phyloP scores from a whole-genome alignment of 2,329 filamentous ascomycete genomes.

The Rhynchosporium agropyri region DNA sequence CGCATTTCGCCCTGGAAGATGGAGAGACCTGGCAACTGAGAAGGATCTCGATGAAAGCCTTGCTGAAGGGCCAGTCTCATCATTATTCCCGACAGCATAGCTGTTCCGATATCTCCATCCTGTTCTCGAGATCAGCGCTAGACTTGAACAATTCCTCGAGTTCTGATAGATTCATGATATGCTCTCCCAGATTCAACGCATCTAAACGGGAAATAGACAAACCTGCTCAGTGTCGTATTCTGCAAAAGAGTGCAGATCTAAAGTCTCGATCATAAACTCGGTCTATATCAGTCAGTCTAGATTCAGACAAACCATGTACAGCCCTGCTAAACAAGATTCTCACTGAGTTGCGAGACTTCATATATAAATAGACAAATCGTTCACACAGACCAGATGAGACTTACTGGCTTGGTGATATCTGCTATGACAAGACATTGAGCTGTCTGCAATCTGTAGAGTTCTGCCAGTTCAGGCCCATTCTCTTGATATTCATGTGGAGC shows the following conservation, averaged over 20 bases:
- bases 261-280: constrained; percentile 52
- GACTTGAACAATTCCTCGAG: background rate
- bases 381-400: background rate
- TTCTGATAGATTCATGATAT: background rate
- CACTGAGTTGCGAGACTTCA: background rate
- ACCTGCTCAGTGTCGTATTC: constrained; percentile 40
- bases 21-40: constrained; percentile 52
- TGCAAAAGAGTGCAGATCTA: constrained; percentile 53
- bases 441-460: constrained; percentile 52
- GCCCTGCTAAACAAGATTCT: no score
- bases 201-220: background rate
- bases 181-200: background rate
- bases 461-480: constrained; percentile 51
- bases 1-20: constrained; percentile 64
- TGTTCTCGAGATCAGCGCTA: constrained; percentile 31
- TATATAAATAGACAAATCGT: background rate
- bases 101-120: constrained; percentile 58
- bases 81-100: constrained; percentile 53
- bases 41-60: constrained; percentile 61
- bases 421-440: constrained; percentile 54
- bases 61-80: constrained; percentile 60
- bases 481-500: constrained; percentile 51
- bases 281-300: constrained; percentile 9
- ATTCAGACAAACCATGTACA: no score
- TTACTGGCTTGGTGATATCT: constrained; percentile 52